A percentile compares a stretch with the other conserved stretches of the same genome.
Conservation (phyloP, 352 stramenopile species). For the Pythium volutum region DNA sequence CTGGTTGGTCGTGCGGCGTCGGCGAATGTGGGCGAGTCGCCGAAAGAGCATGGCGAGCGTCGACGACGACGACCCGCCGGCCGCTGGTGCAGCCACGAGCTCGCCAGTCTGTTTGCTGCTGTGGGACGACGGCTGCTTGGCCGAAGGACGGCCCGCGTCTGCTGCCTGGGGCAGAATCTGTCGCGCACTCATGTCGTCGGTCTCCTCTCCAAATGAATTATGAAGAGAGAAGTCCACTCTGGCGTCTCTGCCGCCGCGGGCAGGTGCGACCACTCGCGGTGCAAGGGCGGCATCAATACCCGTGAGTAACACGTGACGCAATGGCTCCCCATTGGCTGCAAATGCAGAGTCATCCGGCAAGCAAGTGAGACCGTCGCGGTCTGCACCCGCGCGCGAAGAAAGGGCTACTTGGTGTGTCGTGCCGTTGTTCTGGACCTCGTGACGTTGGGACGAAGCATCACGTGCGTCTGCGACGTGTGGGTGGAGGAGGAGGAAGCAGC, state of each 20-base stretch:
- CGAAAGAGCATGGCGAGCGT: conserved; percentile 11
- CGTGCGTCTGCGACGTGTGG: conserved; percentile 7
- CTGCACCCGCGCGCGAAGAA: neutral
- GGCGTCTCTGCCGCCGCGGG: no score
- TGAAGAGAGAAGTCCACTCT: no score
- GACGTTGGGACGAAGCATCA: neutral
- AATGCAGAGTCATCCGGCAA: neutral
- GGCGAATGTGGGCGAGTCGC: conserved; percentile 4
- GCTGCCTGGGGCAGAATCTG: conserved; percentile 13
- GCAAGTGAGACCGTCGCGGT: conserved; percentile 4
- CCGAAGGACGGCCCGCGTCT: neutral
- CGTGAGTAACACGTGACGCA: neutral
- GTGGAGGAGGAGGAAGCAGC: no score
- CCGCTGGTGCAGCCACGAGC: neutral
- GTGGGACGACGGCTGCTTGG: neutral
- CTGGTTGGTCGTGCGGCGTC: neutral
- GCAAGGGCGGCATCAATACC: neutral
- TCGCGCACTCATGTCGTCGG: conserved; percentile 8
- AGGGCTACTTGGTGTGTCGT: neutral
- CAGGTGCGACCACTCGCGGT: no score
- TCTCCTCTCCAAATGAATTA: neutral
- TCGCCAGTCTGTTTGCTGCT: neutral
- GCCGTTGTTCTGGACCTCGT: neutral
- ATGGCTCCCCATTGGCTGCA: conserved; percentile 4
- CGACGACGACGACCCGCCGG: conserved; percentile 1